Evolutionary conservation across 768 basidiomycete species (phyloP).

Genomic region (Lepiota venenata): DNA sequence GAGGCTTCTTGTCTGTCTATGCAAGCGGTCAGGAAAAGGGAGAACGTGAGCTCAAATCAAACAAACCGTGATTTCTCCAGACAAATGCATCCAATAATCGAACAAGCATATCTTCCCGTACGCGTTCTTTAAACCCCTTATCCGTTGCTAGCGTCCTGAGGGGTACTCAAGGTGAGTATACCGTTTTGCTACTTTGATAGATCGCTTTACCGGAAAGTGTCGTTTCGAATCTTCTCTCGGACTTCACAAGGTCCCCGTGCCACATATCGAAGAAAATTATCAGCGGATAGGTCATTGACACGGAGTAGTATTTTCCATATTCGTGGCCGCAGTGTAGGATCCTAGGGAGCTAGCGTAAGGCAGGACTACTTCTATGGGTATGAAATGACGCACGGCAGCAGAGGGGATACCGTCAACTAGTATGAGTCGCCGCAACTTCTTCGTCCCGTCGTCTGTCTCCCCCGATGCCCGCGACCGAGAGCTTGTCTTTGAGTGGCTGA

Average conservation of each 20-base stretch:
- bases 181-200: neutral
- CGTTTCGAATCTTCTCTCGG: slow-evolving; percentile 91
- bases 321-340: slow-evolving; percentile 78
- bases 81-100: slow-evolving; percentile 97
- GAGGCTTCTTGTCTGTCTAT: slow-evolving; percentile 74
- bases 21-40: neutral
- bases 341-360: slow-evolving; percentile 37
- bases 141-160: slow-evolving; percentile 90
- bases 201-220: slow-evolving; percentile 80
- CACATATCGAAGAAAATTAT: slow-evolving; percentile 75
- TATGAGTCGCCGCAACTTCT: slow-evolving; percentile 82
- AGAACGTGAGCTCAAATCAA: neutral
- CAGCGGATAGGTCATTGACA: slow-evolving; percentile 74
- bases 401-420: slow-evolving; percentile 91
- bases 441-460: slow-evolving; percentile 74
- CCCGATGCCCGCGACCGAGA: slow-evolving; percentile 61
- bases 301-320: slow-evolving; percentile 95
- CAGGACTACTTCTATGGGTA: neutral
- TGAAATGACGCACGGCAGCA: slow-evolving; percentile 47
- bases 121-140: slow-evolving; percentile 95
- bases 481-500: slow-evolving; percentile 63
- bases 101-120: slow-evolving; percentile 95
- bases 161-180: neutral
- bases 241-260: slow-evolving; percentile 84
- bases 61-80: slow-evolving; percentile 85